A percentile compares a stretch with the other conserved stretches of the same genome.
phyloP scores from a whole-genome alignment of 306 rosid species.

The Dalbergia cochinchinensis region DNA sequence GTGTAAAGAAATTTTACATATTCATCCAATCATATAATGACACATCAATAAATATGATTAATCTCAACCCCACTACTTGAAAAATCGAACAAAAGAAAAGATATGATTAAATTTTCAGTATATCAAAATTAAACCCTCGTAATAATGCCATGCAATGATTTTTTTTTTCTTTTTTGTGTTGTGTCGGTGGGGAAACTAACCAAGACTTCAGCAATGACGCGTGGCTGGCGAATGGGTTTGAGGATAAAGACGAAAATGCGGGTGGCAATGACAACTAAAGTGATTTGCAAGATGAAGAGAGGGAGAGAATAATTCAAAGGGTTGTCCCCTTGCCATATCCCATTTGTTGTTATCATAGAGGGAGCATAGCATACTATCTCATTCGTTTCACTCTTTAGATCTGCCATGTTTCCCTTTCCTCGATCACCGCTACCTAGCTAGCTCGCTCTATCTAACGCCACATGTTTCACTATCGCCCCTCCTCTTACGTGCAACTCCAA shows the following conservation, averaged over 20 bases:
- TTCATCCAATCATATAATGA: too few relatives aligned
- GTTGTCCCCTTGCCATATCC: constrained; percentile 81
- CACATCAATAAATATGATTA: too few relatives aligned
- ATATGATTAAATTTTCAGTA: too few relatives aligned
- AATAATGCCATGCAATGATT: not conserved
- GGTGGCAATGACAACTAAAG: constrained; percentile 67
- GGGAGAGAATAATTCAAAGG: constrained; percentile 88
- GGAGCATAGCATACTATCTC: constrained; percentile 76
- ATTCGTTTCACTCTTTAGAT: constrained; percentile 16
- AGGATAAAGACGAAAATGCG: constrained; percentile 67
- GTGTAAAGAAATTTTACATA: too few relatives aligned
- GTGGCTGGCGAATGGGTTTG: constrained; percentile 92
- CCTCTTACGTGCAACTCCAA: constrained; percentile 8
- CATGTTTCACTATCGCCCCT: not conserved
- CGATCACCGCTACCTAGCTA: not conserved
- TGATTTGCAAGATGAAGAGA: constrained; percentile 78
- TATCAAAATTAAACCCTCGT: too few relatives aligned
- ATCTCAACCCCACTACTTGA: too few relatives aligned
- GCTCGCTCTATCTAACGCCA: not conserved
- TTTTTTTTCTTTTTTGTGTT: too few relatives aligned
- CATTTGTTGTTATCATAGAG: constrained; percentile 75
- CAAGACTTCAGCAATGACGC: constrained; percentile 89
- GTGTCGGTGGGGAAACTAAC: constrained; percentile 42
- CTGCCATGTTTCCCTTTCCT: constrained; percentile 11
- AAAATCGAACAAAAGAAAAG: too few relatives aligned